Evolutionary conservation across 371 early-diverging fungal genomes (phyloP).

Genomic region (Entomophthora muscae): DNA sequence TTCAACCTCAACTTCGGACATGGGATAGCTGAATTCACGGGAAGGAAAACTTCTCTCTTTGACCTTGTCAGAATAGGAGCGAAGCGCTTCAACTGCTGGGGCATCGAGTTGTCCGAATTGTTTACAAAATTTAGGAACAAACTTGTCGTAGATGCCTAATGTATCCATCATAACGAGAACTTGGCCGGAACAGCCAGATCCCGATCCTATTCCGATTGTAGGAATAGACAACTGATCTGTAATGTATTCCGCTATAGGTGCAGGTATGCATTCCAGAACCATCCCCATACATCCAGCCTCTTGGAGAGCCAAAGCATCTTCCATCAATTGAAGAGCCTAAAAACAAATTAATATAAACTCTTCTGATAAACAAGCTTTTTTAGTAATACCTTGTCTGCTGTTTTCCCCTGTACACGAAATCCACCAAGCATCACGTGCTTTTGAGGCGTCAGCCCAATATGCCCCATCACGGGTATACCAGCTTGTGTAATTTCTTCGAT

Average conservation of each 20-base stretch:
- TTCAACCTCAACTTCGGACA: neutral
- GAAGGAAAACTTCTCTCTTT: conserved; percentile 52
- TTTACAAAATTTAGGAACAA: conserved; percentile 78
- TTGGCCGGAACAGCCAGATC: conserved; percentile 73
- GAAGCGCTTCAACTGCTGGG: conserved; percentile 43
- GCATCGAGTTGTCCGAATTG: conserved; percentile 63
- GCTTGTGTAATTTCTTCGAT: conserved; percentile 50
- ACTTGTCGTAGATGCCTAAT: conserved; percentile 68
- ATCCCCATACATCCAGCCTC: conserved; percentile 81
- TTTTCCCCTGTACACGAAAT: conserved; percentile 83
- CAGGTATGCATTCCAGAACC: conserved; percentile 88
- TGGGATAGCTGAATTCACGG: neutral
- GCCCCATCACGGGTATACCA: conserved; percentile 85
- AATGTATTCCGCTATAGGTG: conserved; percentile 62
- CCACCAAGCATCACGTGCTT: conserved; percentile 71
- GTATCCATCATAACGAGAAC: conserved; percentile 82
- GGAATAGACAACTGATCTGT: conserved; percentile 60
- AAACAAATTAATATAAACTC: conserved; percentile 4
- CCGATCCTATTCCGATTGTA: conserved; percentile 95
- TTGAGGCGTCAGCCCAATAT: conserved; percentile 92
- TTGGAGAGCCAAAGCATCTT: conserved; percentile 78
- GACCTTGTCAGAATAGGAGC: conserved; percentile 56
- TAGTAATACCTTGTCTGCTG: conserved; percentile 31
- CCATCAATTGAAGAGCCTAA: conserved; percentile 45
- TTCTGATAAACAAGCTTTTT: no score